Percentiles rank a stretch among this genome's conserved stretches.
Conservation (phyloP, 306 rosid species). For the Trifolium pratense region DNA sequence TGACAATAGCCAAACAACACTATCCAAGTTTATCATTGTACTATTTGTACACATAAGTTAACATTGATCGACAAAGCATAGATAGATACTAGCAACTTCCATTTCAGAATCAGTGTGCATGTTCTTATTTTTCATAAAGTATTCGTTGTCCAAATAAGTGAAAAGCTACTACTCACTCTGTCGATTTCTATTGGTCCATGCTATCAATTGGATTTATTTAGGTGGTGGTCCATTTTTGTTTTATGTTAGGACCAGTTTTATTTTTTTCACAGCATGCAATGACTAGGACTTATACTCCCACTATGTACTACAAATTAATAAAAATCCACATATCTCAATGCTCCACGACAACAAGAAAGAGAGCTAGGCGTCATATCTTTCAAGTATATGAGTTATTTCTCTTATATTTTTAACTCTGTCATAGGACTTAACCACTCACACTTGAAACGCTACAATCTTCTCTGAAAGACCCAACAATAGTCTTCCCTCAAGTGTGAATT, state of each 20-base stretch:
- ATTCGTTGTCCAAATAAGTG: constrained; percentile 18
- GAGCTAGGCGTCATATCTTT: too few relatives aligned
- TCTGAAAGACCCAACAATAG: too few relatives aligned
- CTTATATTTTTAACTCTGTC: too few relatives aligned
- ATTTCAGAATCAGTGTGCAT: background rate
- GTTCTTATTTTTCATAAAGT: constrained; percentile 25
- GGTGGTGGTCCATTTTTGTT: constrained; percentile 45
- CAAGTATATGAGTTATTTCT: too few relatives aligned
- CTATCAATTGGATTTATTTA: constrained; percentile 41
- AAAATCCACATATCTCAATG: background rate
- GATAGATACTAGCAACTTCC: constrained; percentile 3
- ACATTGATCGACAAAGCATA: constrained; percentile 12
- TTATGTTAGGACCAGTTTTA: constrained; percentile 46
- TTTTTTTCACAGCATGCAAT: constrained; percentile 34
- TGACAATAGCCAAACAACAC: constrained; percentile 35
- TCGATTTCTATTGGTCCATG: constrained; percentile 44
- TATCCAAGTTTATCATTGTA: constrained; percentile 31
- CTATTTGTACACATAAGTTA: constrained; percentile 12
- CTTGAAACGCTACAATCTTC: too few relatives aligned
- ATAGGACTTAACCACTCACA: too few relatives aligned
- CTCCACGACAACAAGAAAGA: too few relatives aligned
- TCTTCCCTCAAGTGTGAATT: too few relatives aligned
- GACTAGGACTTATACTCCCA: constrained; percentile 41
- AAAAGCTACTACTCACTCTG: constrained; percentile 31
- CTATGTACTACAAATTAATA: background rate